phyloP scores from a whole-genome alignment of 768 basidiomycete species.

The Paxillus rubicundulus region DNA sequence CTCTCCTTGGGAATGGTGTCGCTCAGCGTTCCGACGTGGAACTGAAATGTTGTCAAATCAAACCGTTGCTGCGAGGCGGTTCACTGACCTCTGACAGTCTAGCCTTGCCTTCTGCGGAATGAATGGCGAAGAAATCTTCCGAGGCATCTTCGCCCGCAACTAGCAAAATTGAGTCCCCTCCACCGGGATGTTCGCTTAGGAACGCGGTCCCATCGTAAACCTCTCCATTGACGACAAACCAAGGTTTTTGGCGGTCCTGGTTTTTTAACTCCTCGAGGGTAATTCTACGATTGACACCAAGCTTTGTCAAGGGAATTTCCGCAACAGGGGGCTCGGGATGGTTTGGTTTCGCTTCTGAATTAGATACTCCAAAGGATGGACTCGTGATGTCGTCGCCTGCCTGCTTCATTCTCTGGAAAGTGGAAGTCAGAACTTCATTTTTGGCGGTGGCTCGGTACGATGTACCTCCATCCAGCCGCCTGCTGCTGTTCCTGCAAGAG shows the following conservation, averaged over 20 bases:
- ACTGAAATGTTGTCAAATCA: conserved; percentile 20
- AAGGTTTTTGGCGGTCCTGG: conserved; percentile 37
- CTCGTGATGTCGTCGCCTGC: conserved; percentile 42
- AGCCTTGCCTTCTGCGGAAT: conserved; percentile 47
- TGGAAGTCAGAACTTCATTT: background rate
- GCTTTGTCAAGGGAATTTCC: conserved; percentile 44
- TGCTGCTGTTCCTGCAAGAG: conserved; percentile 43
- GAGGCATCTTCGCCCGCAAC: conserved; percentile 60
- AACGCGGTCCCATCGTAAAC: conserved; percentile 54
- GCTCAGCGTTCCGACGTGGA: conserved; percentile 50
- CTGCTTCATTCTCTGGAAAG: conserved; percentile 42
- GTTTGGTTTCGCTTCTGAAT: background rate
- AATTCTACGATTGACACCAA: conserved; percentile 44
- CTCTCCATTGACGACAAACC: conserved; percentile 55
- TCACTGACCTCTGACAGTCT: conserved; percentile 41
- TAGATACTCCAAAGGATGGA: conserved; percentile 36
- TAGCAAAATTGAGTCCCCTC: conserved; percentile 50
- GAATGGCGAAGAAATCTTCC: conserved; percentile 65
- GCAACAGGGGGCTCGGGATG: background rate
- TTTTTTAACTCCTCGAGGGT: conserved; percentile 41
- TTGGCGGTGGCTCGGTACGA: background rate
- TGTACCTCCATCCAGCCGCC: conserved; percentile 62
- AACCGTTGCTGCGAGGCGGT: background rate
- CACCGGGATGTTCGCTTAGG: conserved; percentile 58
- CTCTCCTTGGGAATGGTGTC: background rate